Evolutionary conservation across 768 basidiomycete genomes (phyloP).

Genomic region (Suillus hirtellus): DNA sequence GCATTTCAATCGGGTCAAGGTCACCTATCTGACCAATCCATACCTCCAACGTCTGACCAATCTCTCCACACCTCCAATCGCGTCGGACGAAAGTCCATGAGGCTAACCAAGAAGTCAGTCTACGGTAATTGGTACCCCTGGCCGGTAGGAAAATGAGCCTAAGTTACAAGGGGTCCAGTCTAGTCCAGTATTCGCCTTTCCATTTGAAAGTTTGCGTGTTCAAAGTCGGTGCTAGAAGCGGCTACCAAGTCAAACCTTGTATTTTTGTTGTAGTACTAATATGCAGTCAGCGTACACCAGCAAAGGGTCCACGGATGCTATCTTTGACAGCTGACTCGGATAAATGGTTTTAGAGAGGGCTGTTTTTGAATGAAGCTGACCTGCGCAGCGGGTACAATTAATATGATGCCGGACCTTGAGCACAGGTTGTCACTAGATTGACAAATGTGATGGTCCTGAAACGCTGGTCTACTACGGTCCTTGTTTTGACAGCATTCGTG

Average conservation of each 20-base stretch:
- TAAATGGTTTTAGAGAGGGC: background rate
- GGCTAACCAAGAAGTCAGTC: background rate
- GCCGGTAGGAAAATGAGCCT: background rate
- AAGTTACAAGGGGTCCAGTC: background rate
- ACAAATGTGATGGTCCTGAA: background rate
- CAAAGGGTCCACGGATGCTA: background rate
- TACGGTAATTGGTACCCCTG: constrained; percentile 1
- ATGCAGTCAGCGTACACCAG: background rate
- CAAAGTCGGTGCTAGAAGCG: background rate
- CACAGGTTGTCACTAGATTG: too few relatives aligned
- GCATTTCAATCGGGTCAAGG: constrained; percentile 2
- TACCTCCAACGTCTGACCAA: background rate
- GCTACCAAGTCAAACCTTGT: background rate
- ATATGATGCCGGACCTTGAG: background rate
- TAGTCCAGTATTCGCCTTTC: background rate
- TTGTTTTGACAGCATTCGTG: background rate
- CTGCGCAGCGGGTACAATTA: background rate
- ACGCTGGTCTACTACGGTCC: background rate
- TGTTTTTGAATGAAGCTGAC: background rate
- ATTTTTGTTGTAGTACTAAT: constrained; percentile 7
- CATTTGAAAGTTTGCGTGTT: background rate
- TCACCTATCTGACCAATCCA: background rate
- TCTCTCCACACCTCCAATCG: background rate
- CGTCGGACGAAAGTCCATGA: background rate
- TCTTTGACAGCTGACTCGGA: background rate